Percentiles rank a stretch among this genome's conserved stretches.
phyloP scores from a whole-genome alignment of 2,329 filamentous ascomycete species.

The Microcyclospora pomicola region DNA sequence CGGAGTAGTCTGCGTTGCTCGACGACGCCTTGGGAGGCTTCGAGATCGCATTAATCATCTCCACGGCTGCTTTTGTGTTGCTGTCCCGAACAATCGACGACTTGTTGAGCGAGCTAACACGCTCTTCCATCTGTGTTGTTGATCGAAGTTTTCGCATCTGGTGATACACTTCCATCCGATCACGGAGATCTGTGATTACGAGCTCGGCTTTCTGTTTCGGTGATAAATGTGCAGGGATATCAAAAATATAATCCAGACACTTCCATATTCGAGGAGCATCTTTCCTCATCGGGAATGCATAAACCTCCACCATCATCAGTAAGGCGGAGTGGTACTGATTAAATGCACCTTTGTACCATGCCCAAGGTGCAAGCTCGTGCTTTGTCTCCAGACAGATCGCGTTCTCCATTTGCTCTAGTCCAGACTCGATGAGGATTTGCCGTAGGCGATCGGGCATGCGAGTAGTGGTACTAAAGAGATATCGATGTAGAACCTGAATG shows the following conservation, averaged over 20 bases:
- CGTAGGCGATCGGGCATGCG: conserved; percentile 49
- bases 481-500: conserved; percentile 55
- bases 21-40: too few relatives aligned
- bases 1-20: too few relatives aligned
- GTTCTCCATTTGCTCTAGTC: conserved; percentile 40
- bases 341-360: conserved; percentile 57
- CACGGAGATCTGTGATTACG: conserved; percentile 49
- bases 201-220: conserved; percentile 45
- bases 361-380: conserved; percentile 43
- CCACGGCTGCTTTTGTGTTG: too few relatives aligned
- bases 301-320: conserved; percentile 54
- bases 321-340: conserved; percentile 61
- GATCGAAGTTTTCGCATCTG: conserved; percentile 38
- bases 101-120: conserved; percentile 8
- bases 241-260: conserved; percentile 59
- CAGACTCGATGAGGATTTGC: conserved; percentile 49
- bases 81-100: background rate
- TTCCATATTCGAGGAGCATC: conserved; percentile 55
- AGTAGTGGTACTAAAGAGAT: conserved; percentile 37
- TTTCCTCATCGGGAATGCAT: conserved; percentile 41
- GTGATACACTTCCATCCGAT: conserved; percentile 47
- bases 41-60: too few relatives aligned
- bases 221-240: conserved; percentile 39
- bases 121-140: conserved; percentile 19
- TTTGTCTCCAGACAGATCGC: conserved; percentile 41